Conservation (phyloP, 805 yeast species). For the Cyberlindnera mississippiensis region DNA sequence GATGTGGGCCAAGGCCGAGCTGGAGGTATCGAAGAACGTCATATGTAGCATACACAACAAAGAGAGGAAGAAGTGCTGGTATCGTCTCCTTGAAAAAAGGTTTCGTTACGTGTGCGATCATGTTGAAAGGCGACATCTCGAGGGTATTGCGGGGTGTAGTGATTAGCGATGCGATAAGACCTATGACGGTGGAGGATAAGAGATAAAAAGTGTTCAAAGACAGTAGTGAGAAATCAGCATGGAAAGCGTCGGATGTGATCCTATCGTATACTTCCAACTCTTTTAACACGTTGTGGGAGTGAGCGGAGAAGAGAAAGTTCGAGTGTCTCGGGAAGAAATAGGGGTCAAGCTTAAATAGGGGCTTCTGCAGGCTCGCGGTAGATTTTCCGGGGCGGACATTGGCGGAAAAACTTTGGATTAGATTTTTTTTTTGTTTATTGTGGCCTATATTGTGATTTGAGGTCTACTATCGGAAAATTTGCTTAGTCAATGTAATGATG, state of each 20-base stretch:
- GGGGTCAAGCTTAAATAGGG: background rate
- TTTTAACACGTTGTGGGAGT: too few species aligned
- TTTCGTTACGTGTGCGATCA: constrained; percentile 7
- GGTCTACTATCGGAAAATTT: too few species aligned
- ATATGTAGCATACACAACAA: constrained; percentile 18
- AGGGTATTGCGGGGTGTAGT: background rate
- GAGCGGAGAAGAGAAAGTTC: background rate
- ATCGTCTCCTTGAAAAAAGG: constrained; percentile 15
- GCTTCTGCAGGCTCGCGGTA: background rate
- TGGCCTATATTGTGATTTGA: background rate
- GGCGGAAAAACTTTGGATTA: too few species aligned
- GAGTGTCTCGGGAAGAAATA: background rate
- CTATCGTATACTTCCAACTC: too few species aligned
- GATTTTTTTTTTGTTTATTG: background rate
- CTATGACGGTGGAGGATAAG: background rate
- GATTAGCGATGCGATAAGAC: constrained; percentile 4
- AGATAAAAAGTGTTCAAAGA: too few species aligned
- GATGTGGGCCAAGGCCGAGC: constrained; percentile 4
- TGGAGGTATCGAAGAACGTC: constrained; percentile 12
- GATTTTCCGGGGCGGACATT: too few species aligned
- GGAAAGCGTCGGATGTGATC: background rate
- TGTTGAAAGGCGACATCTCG: background rate
- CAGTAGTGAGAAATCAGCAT: too few species aligned
- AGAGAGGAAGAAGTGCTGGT: constrained; percentile 19
- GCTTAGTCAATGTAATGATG: too few species aligned